Evolutionary conservation across 176 grass and related monocot species (phyloP).

Genomic region (Oropetium thomaeum): DNA sequence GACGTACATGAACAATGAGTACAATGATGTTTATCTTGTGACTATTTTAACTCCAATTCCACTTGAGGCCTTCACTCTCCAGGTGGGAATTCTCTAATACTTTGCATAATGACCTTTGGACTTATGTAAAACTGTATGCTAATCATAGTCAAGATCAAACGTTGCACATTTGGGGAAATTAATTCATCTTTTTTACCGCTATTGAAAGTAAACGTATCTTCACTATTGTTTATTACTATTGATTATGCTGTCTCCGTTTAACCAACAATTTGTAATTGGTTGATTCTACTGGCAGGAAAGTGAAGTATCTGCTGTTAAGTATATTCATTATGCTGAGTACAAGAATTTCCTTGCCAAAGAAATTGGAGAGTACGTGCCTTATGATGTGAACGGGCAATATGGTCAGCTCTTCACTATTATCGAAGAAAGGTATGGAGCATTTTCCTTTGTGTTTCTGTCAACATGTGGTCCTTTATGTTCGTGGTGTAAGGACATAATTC

Average conservation of each 20-base stretch:
- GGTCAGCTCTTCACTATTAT: conserved; percentile 75
- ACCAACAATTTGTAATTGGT: background rate
- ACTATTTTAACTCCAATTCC: conserved; percentile 88
- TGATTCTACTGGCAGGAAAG: conserved; percentile 54
- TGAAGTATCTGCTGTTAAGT: conserved; percentile 85
- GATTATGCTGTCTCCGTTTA: background rate
- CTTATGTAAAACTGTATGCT: background rate
- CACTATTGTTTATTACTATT: background rate
- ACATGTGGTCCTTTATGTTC: background rate
- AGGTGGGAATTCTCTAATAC: conserved; percentile 47
- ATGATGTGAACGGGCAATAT: conserved; percentile 77
- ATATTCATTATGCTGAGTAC: conserved; percentile 68
- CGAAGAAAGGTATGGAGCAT: conserved; percentile 67
- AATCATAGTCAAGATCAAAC: conserved; percentile 3
- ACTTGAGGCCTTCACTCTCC: conserved; percentile 78
- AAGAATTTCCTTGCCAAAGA: conserved; percentile 65
- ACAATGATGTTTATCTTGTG: conserved; percentile 91
- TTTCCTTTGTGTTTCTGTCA: background rate
- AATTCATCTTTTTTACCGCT: background rate
- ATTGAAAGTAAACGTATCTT: conserved; percentile 18
- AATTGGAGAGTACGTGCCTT: conserved; percentile 77
- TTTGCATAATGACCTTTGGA: background rate
- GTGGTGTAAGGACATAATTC: background rate
- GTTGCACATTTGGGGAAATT: conserved; percentile 22
- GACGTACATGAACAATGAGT: conserved; percentile 77